A percentile compares a stretch with the other conserved stretches of the same genome.
phyloP scores from a whole-genome alignment of 2,329 filamentous ascomycete genomes.

The Aureobasidium sp. region DNA sequence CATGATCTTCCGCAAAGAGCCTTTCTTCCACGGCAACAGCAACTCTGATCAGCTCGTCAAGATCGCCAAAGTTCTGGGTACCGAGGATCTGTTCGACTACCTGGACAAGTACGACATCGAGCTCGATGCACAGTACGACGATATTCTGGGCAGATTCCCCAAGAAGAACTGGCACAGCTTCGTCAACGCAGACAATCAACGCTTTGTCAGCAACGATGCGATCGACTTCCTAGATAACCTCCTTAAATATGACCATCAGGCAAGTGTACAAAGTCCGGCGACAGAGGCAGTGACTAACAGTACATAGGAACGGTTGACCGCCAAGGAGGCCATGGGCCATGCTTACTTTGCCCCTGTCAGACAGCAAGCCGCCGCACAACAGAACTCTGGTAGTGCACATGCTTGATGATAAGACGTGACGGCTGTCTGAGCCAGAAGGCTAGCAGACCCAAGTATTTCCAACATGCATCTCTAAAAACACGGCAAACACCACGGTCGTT shows the following conservation, averaged over 20 bases:
- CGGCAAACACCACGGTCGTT: neutral
- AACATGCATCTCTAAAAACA: neutral
- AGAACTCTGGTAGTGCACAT: conserved; percentile 25
- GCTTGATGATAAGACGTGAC: conserved; percentile 8
- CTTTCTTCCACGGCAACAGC: conserved; percentile 98
- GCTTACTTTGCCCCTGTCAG: conserved; percentile 91
- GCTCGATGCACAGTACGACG: conserved; percentile 94
- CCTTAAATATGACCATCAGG: conserved; percentile 93
- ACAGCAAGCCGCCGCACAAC: conserved; percentile 48
- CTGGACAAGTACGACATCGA: conserved; percentile 99
- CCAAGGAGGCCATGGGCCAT: conserved; percentile 94
- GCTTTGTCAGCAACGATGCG: conserved; percentile 92
- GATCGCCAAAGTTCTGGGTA: conserved; percentile 96
- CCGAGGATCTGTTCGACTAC: conserved; percentile 95
- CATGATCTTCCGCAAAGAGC: conserved; percentile 99
- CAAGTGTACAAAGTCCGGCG: conserved; percentile 36
- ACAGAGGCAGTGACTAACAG: neutral
- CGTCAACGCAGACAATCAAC: conserved; percentile 91
- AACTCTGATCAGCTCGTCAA: conserved; percentile 98
- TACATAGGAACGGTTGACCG: conserved; percentile 81
- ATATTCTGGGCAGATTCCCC: conserved; percentile 90
- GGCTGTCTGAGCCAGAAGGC: neutral
- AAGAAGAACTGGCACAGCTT: conserved; percentile 99
- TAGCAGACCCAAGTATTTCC: neutral
- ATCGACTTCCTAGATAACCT: conserved; percentile 98